phyloP scores from a whole-genome alignment of 441 rosid species.

The Mallotus repandus region DNA sequence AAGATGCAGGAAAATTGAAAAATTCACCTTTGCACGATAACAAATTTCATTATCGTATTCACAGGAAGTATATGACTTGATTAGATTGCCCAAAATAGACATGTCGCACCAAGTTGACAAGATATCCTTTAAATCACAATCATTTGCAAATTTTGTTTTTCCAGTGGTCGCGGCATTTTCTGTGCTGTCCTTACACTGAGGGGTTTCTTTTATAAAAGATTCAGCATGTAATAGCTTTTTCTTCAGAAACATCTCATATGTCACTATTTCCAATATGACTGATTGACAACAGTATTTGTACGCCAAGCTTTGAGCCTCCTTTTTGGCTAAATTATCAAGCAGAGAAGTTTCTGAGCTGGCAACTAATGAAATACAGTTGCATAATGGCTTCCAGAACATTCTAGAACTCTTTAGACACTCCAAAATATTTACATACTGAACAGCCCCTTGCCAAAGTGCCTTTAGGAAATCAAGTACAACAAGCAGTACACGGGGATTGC shows the following conservation, averaged over 20 bases:
- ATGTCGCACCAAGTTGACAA: conserved; percentile 63
- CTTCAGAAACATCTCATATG: conserved; percentile 72
- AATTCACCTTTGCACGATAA: conserved; percentile 53
- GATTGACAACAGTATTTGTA: conserved; percentile 67
- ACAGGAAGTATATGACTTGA: conserved; percentile 58
- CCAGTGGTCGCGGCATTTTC: conserved; percentile 31
- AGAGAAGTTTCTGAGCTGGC: conserved; percentile 37
- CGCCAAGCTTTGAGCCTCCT: conserved; percentile 47
- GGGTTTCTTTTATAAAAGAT: conserved; percentile 39
- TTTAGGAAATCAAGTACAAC: conserved; percentile 66
- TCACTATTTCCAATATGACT: conserved; percentile 75
- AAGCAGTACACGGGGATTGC: conserved; percentile 60
- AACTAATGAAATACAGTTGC: conserved; percentile 41
- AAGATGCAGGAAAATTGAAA: conserved; percentile 12
- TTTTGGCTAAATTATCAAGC: conserved; percentile 39
- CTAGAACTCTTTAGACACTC: conserved; percentile 55
- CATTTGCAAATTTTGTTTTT: conserved; percentile 34
- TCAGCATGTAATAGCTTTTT: conserved; percentile 69
- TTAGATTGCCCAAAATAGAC: conserved; percentile 52
- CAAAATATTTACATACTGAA: conserved; percentile 53
- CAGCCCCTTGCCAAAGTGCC: conserved; percentile 95
- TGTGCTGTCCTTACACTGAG: conserved; percentile 34
- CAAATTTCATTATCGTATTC: conserved; percentile 51
- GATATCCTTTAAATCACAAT: conserved; percentile 43
- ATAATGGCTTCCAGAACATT: conserved; percentile 68